A percentile compares a stretch with the other conserved stretches of the same genome.
phyloP scores from a whole-genome alignment of 176 grass and related monocot genomes.

The Typha latifolia region DNA sequence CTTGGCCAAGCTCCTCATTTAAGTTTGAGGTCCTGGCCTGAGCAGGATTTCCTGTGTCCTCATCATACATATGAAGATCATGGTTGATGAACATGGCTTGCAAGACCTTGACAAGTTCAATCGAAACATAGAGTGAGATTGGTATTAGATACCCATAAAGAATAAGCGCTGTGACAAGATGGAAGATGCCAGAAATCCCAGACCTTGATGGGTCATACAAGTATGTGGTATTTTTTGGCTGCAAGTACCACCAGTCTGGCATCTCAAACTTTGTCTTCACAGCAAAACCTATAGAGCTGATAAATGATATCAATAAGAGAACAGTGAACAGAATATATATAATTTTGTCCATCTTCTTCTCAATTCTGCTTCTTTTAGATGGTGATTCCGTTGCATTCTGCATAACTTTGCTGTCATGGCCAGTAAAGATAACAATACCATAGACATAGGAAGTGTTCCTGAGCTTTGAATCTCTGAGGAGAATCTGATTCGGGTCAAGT shows the following conservation, averaged over 20 bases:
- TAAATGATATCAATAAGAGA: slow-evolving; percentile 78
- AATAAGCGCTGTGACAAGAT: slow-evolving; percentile 97
- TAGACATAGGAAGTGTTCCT: slow-evolving; percentile 92
- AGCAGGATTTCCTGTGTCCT: slow-evolving; percentile 73
- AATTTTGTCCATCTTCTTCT: slow-evolving; percentile 92
- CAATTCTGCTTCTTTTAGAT: slow-evolving; percentile 90
- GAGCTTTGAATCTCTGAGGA: slow-evolving; percentile 93
- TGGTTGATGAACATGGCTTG: slow-evolving; percentile 93
- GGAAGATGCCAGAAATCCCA: slow-evolving; percentile 73
- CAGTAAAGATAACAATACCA: slow-evolving; percentile 81
- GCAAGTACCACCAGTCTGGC: slow-evolving; percentile 80
- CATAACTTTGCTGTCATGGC: slow-evolving; percentile 97
- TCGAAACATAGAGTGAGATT: slow-evolving; percentile 90
- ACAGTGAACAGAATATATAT: slow-evolving; percentile 92
- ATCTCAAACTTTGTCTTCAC: slow-evolving; percentile 68
- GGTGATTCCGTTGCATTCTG: slow-evolving; percentile 88
- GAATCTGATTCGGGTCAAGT: slow-evolving; percentile 76
- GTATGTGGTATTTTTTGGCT: slow-evolving; percentile 38
- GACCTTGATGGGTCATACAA: slow-evolving; percentile 59
- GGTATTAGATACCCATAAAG: slow-evolving; percentile 97
- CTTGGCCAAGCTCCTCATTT: slow-evolving; percentile 97
- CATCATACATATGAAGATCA: slow-evolving; percentile 96
- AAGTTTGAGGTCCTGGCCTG: slow-evolving; percentile 91
- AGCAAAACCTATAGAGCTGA: slow-evolving; percentile 90
- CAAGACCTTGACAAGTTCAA: slow-evolving; percentile 88